Percentiles rank a stretch among this genome's conserved stretches.
Conservation (phyloP, 176 grass and related monocot species). For the Cenchrus americanus region DNA sequence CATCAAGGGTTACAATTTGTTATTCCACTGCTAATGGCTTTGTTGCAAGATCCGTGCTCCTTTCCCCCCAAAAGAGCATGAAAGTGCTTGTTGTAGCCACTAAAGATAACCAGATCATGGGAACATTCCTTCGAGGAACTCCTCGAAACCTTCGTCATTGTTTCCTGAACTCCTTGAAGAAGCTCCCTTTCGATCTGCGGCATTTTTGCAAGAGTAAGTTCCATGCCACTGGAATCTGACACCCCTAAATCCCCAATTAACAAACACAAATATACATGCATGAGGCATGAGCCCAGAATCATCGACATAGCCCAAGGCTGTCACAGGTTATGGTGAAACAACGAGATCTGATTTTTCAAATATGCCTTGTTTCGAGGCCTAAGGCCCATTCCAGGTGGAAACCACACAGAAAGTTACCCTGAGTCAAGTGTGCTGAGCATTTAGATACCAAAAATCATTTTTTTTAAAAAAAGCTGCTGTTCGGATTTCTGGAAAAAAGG, state of each 20-base stretch:
- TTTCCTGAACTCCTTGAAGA: conserved; percentile 19
- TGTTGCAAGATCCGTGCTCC: background rate
- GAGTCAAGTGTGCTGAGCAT: no score
- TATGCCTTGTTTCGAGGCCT: background rate
- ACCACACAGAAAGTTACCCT: no score
- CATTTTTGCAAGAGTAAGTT: conserved; percentile 1
- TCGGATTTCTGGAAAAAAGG: no score
- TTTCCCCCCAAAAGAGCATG: background rate
- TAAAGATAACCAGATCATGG: conserved; percentile 45
- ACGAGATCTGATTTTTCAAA: background rate
- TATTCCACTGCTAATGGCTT: background rate
- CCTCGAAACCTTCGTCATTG: conserved; percentile 67
- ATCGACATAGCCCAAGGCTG: background rate
- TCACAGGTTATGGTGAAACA: background rate
- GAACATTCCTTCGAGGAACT: conserved; percentile 87
- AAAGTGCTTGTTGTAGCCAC: background rate
- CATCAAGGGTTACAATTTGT: background rate
- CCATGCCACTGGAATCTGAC: background rate
- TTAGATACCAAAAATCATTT: no score
- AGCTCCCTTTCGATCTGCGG: conserved; percentile 45
- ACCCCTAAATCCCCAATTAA: background rate
- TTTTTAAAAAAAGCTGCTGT: no score
- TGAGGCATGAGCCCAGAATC: background rate
- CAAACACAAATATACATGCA: background rate
- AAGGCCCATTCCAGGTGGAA: no score